Evolutionary conservation across 352 stramenopile species (phyloP), one percentile per base, ranked within the genome.

Genomic region (Phytophthora cryptogea): DNA sequence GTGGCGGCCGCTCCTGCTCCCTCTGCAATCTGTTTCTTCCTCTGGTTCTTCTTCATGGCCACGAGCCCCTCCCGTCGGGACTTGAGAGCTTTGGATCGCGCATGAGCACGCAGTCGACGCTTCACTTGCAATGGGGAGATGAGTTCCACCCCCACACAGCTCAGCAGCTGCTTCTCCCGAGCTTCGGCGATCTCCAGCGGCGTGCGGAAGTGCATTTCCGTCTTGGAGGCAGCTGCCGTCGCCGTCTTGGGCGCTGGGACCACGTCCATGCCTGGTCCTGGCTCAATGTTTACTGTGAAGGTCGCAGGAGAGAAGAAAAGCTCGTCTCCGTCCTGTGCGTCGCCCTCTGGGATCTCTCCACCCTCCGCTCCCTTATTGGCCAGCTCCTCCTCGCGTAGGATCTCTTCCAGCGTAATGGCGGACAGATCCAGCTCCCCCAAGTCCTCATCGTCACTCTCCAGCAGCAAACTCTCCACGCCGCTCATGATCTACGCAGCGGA

Each of bases 81-180:
- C 36, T 76, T 74, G 23, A 83, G 45, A 44, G 72, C 74, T 63
- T 91, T 87, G 14, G 63, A 86, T 8, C 80, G 69, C 28, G 80
- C 79, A 42, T 84, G 80, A 23, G 79, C 72, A 2, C 86, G 81
- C 46, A 93, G 63, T 9, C 84, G 76, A 4, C 86, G 77, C 71
- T 95, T 95, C 44, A 93, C 82, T 51, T 92, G 83, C 51, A 95
- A 56, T 20, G 86, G 86, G 11, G 83, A 93, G 43, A 95, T 80
- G 36, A 95, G 66, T 44, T 92, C 83, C 36, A 92, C 86, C 8
- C 80, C 79, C n/a, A 92, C 79, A 27, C 82, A 91, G 63, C 83
- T 92, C 54, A 95, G 68, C 17, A 95, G 70, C 59, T 91, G 78
- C 48, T 89, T 83, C 68, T 95, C 86, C 13, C 84, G 68, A 7